Evolutionary conservation across 495 filamentous ascomycete species (phyloP).

Genomic region (Letharia lupina): DNA sequence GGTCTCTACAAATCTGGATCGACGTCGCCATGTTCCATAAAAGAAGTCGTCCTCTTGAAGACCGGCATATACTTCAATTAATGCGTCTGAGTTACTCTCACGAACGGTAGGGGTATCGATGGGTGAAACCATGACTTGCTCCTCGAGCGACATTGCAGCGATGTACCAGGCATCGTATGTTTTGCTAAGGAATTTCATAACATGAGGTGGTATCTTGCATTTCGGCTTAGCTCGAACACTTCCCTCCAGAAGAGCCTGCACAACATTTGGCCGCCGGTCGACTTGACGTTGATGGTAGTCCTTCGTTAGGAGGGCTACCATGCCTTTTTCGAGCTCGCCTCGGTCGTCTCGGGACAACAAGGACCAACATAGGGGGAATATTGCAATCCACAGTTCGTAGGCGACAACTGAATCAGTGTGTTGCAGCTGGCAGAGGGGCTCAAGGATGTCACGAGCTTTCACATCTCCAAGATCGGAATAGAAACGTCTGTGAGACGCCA

Average conservation of each 20-base stretch:
- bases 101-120: conserved; percentile 74
- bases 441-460: conserved; percentile 75
- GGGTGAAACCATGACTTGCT: conserved; percentile 69
- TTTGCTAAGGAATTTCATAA: conserved; percentile 84
- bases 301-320: conserved; percentile 78
- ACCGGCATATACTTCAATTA: conserved; percentile 81
- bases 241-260: conserved; percentile 81
- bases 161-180: conserved; percentile 97
- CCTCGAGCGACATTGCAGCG: conserved; percentile 73
- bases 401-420: conserved; percentile 74
- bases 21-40: conserved; percentile 93
- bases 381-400: conserved; percentile 77
- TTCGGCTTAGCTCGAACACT: conserved; percentile 70
- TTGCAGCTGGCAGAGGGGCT: conserved; percentile 89
- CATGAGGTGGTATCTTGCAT: conserved; percentile 88
- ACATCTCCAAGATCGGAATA: conserved; percentile 72
- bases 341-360: conserved; percentile 79
- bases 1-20: conserved; percentile 91
- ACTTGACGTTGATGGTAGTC: conserved; percentile 92
- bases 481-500: conserved; percentile 72
- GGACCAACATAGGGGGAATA: conserved; percentile 93
- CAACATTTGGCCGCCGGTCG: conserved; percentile 88
- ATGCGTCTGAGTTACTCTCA: conserved; percentile 89
- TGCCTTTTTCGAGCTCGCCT: conserved; percentile 79
- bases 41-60: conserved; percentile 94